Evolutionary conservation across 2,329 filamentous ascomycete species (phyloP).

Genomic region (Penicillium sp.): DNA sequence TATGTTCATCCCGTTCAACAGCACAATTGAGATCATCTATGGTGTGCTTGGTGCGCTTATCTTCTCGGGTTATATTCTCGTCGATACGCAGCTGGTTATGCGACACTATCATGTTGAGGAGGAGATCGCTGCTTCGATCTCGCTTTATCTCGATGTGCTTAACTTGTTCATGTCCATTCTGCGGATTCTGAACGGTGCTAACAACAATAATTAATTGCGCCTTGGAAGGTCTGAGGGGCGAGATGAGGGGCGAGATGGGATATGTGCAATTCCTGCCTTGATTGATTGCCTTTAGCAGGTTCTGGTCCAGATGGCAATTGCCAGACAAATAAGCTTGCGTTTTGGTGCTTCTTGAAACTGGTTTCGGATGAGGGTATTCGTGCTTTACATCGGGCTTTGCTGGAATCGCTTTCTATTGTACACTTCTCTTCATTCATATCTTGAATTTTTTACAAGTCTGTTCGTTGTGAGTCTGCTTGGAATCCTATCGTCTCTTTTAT

Average conservation of each 20-base stretch:
- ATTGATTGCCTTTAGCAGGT: background rate
- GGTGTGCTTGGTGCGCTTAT: conserved; percentile 77
- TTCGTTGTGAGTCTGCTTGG: background rate
- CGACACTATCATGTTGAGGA: conserved; percentile 96
- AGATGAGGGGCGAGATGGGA: background rate
- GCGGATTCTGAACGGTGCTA: conserved; percentile 84
- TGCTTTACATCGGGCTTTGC: background rate
- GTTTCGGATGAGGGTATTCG: background rate
- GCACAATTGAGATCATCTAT: conserved; percentile 79
- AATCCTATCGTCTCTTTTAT: background rate
- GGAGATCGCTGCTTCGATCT: conserved; percentile 93
- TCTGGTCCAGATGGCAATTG: background rate
- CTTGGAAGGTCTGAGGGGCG: background rate
- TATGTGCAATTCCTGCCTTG: background rate
- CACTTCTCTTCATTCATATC: background rate
- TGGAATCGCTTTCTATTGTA: background rate
- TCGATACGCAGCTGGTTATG: conserved; percentile 95
- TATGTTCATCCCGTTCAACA: conserved; percentile 80
- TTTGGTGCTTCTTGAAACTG: conserved; percentile 5
- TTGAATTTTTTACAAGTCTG: background rate
- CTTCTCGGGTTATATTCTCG: conserved; percentile 91
- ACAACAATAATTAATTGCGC: conserved; percentile 75
- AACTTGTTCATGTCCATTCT: conserved; percentile 96
- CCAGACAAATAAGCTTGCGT: background rate
- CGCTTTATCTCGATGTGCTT: conserved; percentile 91